phyloP scores from a whole-genome alignment of 306 rosid genomes.

The Herpetospermum pedunculosum region DNA sequence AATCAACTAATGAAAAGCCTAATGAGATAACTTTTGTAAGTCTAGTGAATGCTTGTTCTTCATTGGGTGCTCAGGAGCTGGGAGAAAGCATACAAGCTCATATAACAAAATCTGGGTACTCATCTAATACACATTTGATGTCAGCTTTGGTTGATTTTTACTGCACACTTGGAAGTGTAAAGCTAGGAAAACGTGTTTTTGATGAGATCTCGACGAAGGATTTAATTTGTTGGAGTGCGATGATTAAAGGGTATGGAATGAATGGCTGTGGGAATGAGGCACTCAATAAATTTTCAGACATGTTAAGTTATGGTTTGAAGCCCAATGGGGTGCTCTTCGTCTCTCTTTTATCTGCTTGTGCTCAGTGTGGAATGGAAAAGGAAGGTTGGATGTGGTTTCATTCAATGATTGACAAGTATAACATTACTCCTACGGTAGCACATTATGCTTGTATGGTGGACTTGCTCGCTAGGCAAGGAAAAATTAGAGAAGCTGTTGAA shows the following conservation, averaged over 20 bases:
- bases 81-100: constrained; percentile 10
- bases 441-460: constrained; percentile 17
- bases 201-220: constrained; percentile 12
- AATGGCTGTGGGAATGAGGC: constrained; percentile 13
- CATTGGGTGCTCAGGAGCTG: constrained; percentile 8
- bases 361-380: constrained; percentile 9
- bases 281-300: constrained; percentile 8
- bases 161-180: constrained; percentile 11
- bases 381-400: constrained; percentile 17
- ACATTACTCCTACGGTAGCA: constrained; percentile 5
- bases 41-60: constrained; percentile 13
- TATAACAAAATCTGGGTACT: constrained; percentile 5
- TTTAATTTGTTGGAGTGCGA: constrained; percentile 13
- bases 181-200: constrained; percentile 9
- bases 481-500: constrained; percentile 10
- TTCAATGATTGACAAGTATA: constrained; percentile 9
- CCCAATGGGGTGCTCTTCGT: constrained; percentile 9
- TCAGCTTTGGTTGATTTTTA: constrained; percentile 13
- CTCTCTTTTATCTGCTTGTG: constrained; percentile 16
- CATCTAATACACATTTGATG: background rate
- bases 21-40: constrained; percentile 13
- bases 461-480: constrained; percentile 10
- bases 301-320: constrained; percentile 3
- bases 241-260: constrained; percentile 16
- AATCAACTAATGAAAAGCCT: constrained; percentile 3